Percentiles rank a stretch among this genome's conserved stretches.
Conservation (phyloP, 331 rosid genomes). For the Erythrophleum ivorense region DNA sequence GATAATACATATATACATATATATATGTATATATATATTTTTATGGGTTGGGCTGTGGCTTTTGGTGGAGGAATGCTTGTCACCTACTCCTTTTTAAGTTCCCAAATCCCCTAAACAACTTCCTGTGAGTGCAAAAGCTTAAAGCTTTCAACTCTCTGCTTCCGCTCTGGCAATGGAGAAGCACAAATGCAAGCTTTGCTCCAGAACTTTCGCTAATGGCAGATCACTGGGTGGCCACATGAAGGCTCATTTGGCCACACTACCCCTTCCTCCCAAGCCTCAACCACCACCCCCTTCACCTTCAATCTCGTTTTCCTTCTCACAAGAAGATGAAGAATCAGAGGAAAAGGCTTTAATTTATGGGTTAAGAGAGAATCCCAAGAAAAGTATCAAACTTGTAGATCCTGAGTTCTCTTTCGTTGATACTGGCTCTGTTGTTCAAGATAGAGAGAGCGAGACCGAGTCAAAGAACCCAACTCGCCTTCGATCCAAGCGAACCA, state of each 20-base stretch:
- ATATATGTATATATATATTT: background rate
- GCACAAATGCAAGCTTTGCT: constrained; percentile 94
- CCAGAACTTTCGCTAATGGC: constrained; percentile 67
- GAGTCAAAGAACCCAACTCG: constrained; percentile 82
- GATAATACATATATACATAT: too few species aligned
- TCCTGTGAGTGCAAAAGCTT: constrained; percentile 36
- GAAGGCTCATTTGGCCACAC: constrained; percentile 78
- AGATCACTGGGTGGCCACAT: constrained; percentile 94
- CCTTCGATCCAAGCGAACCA: constrained; percentile 72
- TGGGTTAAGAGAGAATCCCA: constrained; percentile 63
- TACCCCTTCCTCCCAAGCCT: constrained; percentile 69
- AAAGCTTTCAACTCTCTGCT: background rate
- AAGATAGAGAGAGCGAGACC: constrained; percentile 88
- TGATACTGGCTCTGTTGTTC: constrained; percentile 56
- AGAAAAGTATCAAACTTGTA: constrained; percentile 53
- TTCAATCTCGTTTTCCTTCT: constrained; percentile 42
- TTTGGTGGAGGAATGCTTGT: constrained; percentile 96
- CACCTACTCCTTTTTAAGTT: constrained; percentile 87
- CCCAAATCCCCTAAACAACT: constrained; percentile 50
- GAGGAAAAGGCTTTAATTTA: constrained; percentile 51
- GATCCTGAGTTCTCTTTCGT: constrained; percentile 61
- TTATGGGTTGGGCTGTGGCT: constrained; percentile 50
- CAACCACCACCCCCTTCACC: constrained; percentile 32
- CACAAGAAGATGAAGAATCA: constrained; percentile 43
- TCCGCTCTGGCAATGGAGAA: constrained; percentile 54